Evolutionary conservation across 2,329 filamentous ascomycete species (phyloP).

Genomic region (Penicillium vulpinum): DNA sequence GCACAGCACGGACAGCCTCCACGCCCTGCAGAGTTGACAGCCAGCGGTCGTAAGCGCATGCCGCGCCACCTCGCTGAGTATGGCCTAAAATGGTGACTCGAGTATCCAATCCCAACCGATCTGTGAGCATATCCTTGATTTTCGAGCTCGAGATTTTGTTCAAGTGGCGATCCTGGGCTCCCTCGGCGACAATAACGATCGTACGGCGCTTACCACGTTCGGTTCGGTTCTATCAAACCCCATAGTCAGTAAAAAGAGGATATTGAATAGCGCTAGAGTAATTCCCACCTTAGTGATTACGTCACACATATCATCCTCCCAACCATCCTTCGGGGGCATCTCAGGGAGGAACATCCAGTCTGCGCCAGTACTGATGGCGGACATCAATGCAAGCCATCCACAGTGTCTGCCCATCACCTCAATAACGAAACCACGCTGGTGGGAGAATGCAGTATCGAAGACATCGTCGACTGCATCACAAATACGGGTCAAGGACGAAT

Average conservation of each 20-base stretch:
- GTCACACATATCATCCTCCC: constrained; percentile 83
- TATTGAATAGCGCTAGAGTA: constrained; percentile 22
- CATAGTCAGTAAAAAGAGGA: not conserved
- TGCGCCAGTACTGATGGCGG: constrained; percentile 89
- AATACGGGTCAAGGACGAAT: constrained; percentile 88
- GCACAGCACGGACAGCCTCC: constrained; percentile 86
- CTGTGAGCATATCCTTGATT: constrained; percentile 85
- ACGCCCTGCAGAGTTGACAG: constrained; percentile 90
- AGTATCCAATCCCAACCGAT: constrained; percentile 81
- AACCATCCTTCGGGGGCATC: constrained; percentile 81
- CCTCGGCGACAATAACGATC: constrained; percentile 96
- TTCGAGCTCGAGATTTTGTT: constrained; percentile 77
- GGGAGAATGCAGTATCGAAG: constrained; percentile 90
- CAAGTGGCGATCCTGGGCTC: constrained; percentile 80
- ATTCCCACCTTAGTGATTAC: constrained; percentile 66
- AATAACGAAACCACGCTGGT: constrained; percentile 94
- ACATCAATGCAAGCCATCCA: constrained; percentile 95
- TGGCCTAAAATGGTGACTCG: constrained; percentile 93
- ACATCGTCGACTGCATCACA: constrained; percentile 94
- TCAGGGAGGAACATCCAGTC: constrained; percentile 98
- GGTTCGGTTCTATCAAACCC: constrained; percentile 65
- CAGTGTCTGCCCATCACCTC: constrained; percentile 99
- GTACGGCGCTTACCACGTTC: constrained; percentile 89
- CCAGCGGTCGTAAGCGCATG: constrained; percentile 93
- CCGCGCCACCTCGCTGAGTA: constrained; percentile 91